Evolutionary conservation across 208 protist genomes (phyloP).

Genomic region (Naegleria fowleri): DNA sequence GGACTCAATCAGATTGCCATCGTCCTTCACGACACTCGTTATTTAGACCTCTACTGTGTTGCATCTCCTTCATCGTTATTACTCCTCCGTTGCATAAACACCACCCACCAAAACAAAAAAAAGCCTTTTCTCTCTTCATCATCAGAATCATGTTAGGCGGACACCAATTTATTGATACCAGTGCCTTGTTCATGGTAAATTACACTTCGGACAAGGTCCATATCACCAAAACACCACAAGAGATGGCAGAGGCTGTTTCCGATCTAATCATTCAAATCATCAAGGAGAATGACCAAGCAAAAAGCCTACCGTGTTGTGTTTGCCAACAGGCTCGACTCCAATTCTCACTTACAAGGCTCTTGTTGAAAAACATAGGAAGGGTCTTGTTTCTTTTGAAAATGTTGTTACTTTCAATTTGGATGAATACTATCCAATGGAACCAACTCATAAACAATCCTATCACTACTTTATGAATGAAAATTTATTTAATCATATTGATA

Average conservation of each 20-base stretch:
- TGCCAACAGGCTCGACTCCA: conserved; percentile 37
- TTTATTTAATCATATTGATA: conserved; percentile 49
- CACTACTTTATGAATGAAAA: conserved; percentile 38
- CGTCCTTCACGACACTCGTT: no score
- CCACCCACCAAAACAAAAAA: no score
- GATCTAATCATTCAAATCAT: background rate
- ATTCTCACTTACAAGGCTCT: conserved; percentile 47
- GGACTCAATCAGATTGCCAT: no score
- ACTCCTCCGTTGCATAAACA: no score
- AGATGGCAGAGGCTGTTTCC: background rate
- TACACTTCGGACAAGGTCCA: background rate
- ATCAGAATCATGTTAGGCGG: no score
- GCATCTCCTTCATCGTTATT: no score
- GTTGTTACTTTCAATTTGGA: conserved; percentile 53
- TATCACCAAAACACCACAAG: background rate
- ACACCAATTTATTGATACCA: background rate
- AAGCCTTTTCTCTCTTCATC: no score
- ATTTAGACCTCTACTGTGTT: no score
- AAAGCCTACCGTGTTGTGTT: conserved; percentile 4
- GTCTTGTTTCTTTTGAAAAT: conserved; percentile 45
- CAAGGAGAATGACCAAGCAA: background rate
- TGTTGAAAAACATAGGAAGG: conserved; percentile 43
- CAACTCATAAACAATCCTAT: conserved; percentile 40
- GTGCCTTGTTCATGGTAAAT: background rate
- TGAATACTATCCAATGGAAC: conserved; percentile 38